Base-by-base conservation (phyloP, 768 basidiomycete genomes). In the Psilocybe cyanescens region DNA sequence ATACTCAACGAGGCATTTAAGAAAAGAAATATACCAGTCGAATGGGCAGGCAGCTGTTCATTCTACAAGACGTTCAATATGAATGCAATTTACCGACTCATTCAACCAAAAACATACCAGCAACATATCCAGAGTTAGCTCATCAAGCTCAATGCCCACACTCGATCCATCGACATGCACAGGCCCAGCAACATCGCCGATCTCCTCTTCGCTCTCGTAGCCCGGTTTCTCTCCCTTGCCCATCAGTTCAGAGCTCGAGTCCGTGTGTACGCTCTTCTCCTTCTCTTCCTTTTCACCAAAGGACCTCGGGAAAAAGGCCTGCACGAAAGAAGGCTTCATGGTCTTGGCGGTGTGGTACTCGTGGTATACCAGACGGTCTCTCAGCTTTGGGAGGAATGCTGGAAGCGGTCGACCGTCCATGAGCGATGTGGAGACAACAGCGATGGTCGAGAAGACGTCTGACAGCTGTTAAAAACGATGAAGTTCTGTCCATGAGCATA, bases 331-430 rank as follows among this genome's bases (percentile, higher is more conserved):
- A 16, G 59, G 28, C 28, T 52, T 58, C 1, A 31, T 16, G 3
- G 54, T 41, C n/a, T 48, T 71, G 35, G 64, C 68, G 12, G 66
- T 66, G 48, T 73, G 72, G 49, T 68, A 67, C 59, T 79, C 78
- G 54, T 82, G 80, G 65, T 81, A 82, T 4, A 82, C 60, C 2
- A 82, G 65, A 19, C 81, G 76, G 56, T 82, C 79, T 46, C 80
- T 73, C 30, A 82, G 70, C 35, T 63, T 76, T 0, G 79, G 79
- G 1, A 79, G 68, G 11, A 76, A 75, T 0, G 77, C 72, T 16
- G 79, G 79, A 19, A 82, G 64, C 9, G 76, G 73, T 37, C 70
- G 72, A 3, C 74, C 77, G 2, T 70, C 69, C 49, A 70, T 69
- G 11, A 82, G 72, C 3, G 76, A 73, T 52, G 72, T 71, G 2